phyloP scores from a whole-genome alignment of 768 basidiomycete species.

The Tephrocybe rancida region DNA sequence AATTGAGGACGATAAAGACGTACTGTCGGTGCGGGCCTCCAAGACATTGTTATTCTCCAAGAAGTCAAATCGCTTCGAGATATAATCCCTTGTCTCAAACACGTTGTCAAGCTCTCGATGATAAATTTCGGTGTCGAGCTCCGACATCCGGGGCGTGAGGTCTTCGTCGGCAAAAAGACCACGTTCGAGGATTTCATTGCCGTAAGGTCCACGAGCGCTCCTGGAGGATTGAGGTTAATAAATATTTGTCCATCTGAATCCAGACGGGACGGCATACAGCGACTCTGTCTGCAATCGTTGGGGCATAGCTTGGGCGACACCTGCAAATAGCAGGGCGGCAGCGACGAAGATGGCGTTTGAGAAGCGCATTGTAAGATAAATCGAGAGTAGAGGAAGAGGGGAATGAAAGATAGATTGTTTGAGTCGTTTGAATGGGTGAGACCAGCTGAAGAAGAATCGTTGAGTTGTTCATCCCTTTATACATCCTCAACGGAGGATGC shows the following conservation, averaged over 20 bases:
- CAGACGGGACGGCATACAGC: not conserved
- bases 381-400: not conserved
- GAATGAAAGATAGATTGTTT: not conserved
- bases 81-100: not conserved
- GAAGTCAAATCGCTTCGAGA: not conserved
- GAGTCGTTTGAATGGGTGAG: not conserved
- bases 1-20: not conserved
- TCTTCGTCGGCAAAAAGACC: not conserved
- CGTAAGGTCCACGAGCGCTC: not conserved
- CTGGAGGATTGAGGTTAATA: not conserved
- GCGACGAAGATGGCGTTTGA: conserved; percentile 11
- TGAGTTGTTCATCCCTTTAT: not conserved
- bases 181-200: not conserved
- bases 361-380: not conserved
- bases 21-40: not conserved
- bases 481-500: not conserved
- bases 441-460: not conserved
- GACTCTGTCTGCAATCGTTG: not conserved
- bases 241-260: too few relatives aligned
- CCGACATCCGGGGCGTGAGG: not conserved
- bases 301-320: not conserved
- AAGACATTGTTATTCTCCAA: not conserved
- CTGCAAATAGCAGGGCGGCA: conserved; percentile 1
- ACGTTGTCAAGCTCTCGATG: not conserved
- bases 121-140: not conserved